Evolutionary conservation across 345 rosid genomes (phyloP), one percentile per base, ranked within the genome.

Genomic region (Acer campestre): DNA sequence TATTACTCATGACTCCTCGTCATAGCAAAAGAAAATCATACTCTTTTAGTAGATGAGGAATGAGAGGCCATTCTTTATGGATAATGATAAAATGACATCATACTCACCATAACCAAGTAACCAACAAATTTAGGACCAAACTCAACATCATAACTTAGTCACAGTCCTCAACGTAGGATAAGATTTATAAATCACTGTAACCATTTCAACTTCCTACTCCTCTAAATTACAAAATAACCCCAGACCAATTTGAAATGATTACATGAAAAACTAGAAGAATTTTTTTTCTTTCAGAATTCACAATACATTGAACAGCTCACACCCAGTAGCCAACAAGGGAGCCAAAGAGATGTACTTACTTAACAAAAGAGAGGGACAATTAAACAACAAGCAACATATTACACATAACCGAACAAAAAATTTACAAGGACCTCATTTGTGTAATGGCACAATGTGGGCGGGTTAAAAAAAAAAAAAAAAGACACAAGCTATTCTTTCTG

Each of bases 361-460:
- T 35, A 10, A 42, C 29, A 35, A 1, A 2, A 48, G 25, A 58
- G 16, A 61, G n/a, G 2, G 40, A 59, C 63, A 22, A 27, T 68
- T 61, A 56, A 67, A 18, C 78, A 78, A 53, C 35, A 56, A 68
- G 70, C 64, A 63, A 31, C 35, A 22, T 23, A 81, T 80, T 35
- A 35, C 38, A 55, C 56, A 79, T 56, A 68, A 63, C 70, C 62
- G 17, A 35, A 25, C 61, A 70, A 79, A 78, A 73, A 70, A 71
- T 84, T 81, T 84, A 84, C 82, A 84, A 73, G 70, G 61, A 77
- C 55, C 76, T 74, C 70, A 76, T 55, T 38, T 78, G 22, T 77
- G 74, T 38, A 64, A 80, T 29, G 82, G 70, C 77, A 61, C 86
- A 82, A 82, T 68, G 80, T 61, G 74, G 68, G 71, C 48, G 81